Percentiles rank a stretch among this genome's conserved stretches.
Conservation (phyloP, 306 rosid genomes). For the Trichosanthes cucumerina region DNA sequence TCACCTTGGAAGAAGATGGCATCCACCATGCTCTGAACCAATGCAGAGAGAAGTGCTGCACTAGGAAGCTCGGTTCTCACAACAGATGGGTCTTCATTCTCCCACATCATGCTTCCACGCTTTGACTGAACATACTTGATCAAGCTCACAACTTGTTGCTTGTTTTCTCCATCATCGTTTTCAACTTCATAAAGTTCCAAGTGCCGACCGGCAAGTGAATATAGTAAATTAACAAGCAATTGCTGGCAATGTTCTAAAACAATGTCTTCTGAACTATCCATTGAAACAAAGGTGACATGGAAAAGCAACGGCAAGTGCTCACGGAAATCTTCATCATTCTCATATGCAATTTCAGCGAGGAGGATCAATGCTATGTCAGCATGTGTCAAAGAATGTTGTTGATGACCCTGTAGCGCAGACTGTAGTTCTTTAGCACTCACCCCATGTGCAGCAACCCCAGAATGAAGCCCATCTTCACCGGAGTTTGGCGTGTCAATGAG, state of each 20-base stretch:
- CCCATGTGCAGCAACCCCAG: conserved; percentile 54
- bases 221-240: conserved; percentile 89
- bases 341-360: conserved; percentile 96
- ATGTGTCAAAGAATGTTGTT: conserved; percentile 90
- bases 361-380: conserved; percentile 98
- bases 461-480: conserved; percentile 79
- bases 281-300: conserved; percentile 94
- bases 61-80: conserved; percentile 96
- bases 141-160: conserved; percentile 96
- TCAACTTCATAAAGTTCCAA: conserved; percentile 97
- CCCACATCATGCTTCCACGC: conserved; percentile 99
- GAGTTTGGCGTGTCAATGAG: conserved; percentile 97
- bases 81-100: conserved; percentile 92
- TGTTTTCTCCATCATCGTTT: conserved; percentile 93
- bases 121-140: conserved; percentile 98
- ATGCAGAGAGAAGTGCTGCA: conserved; percentile 95
- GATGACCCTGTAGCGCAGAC: conserved; percentile 99
- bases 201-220: conserved; percentile 98
- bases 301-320: conserved; percentile 95
- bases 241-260: conserved; percentile 99
- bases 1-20: conserved; percentile 99
- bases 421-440: conserved; percentile 92
- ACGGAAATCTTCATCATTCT: conserved; percentile 98
- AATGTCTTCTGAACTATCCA: conserved; percentile 99
- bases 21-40: conserved; percentile 99